phyloP scores from a whole-genome alignment of 1,284 basidiomycete genomes.

The Salmacisia buchloeana region DNA sequence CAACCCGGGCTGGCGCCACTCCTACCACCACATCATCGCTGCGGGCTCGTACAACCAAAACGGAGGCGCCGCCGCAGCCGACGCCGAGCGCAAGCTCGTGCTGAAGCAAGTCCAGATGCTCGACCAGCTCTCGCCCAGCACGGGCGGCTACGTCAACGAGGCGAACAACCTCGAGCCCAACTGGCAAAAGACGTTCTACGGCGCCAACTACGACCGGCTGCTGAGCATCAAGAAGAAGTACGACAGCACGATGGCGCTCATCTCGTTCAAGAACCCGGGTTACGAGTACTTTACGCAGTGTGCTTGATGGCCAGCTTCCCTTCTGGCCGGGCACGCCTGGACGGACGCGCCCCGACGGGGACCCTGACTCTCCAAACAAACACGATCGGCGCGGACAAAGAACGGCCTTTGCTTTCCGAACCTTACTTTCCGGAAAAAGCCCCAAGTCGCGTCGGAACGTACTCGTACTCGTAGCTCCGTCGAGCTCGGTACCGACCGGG shows the following conservation, averaged over 20 bases:
- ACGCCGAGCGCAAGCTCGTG: conserved; percentile 2
- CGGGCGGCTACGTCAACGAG: conserved; percentile 4
- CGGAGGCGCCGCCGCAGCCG: neutral
- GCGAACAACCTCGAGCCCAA: neutral
- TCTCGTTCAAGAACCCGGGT: conserved; percentile 4
- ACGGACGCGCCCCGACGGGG: too few relatives aligned
- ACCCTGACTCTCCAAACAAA: too few relatives aligned
- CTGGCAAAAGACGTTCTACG: conserved; percentile 6
- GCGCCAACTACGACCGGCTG: conserved; percentile 1
- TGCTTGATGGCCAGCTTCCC: too few relatives aligned
- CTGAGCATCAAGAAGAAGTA: conserved; percentile 6
- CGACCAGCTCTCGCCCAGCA: neutral
- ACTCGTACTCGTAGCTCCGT: too few relatives aligned
- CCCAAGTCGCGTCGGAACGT: too few relatives aligned
- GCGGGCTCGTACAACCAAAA: conserved; percentile 4
- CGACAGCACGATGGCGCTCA: neutral
- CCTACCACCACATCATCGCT: conserved; percentile 8
- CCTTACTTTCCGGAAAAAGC: too few relatives aligned
- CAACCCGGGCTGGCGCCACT: conserved; percentile 8
- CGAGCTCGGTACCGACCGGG: too few relatives aligned
- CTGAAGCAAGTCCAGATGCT: neutral
- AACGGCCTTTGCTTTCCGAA: too few relatives aligned
- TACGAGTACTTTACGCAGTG: conserved; percentile 3
- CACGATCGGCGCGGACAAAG: too few relatives aligned
- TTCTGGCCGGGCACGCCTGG: too few relatives aligned